phyloP scores from a whole-genome alignment of 179 eudicot genomes.

The Nepenthes alata region DNA sequence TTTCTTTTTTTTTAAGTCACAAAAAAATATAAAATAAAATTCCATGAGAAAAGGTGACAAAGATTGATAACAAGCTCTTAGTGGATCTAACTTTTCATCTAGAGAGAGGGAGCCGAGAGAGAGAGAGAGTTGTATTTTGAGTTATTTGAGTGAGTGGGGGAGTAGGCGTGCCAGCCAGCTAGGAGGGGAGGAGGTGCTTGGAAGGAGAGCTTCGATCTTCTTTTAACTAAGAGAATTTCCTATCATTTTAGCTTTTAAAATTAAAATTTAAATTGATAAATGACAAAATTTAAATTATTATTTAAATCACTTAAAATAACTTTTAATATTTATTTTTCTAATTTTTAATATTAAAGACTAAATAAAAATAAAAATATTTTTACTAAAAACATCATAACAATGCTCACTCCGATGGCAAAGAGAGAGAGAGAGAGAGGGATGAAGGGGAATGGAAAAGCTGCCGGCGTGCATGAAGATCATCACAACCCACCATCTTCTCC shows the following conservation, averaged over 20 bases:
- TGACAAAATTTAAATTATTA: too few species aligned
- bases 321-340: too few species aligned
- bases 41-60: background rate
- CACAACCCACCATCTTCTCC: constrained; percentile 34
- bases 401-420: background rate
- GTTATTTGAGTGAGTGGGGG: constrained; percentile 25
- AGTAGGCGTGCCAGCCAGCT: constrained; percentile 55
- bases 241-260: too few species aligned
- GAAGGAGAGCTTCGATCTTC: background rate
- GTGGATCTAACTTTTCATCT: constrained; percentile 11
- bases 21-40: too few species aligned
- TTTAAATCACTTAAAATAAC: too few species aligned
- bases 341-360: too few species aligned
- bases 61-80: background rate
- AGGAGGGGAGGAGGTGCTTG: background rate
- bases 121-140: background rate
- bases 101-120: background rate
- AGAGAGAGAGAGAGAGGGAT: constrained; percentile 10
- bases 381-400: too few species aligned
- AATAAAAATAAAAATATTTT: too few species aligned
- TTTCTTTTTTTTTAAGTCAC: too few species aligned
- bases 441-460: constrained; percentile 36
- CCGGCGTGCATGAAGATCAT: constrained; percentile 48
- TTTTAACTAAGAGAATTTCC: too few species aligned
- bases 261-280: too few species aligned